Conservation (phyloP, 371 early-diverging fungal genomes). For the Actinomortierella wolfii region DNA sequence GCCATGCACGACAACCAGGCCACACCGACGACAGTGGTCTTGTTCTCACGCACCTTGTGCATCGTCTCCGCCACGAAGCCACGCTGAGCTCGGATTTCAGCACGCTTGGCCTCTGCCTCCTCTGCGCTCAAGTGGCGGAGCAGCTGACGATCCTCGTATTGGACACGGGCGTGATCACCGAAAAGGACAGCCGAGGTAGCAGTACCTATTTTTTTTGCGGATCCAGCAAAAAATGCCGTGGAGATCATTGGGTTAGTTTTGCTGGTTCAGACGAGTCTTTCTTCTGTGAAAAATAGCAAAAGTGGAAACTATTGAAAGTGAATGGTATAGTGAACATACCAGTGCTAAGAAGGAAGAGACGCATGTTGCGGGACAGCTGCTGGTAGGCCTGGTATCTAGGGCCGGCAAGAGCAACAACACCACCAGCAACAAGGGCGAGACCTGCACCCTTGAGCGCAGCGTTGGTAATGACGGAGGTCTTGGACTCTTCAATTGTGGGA, state of each 20-base stretch:
- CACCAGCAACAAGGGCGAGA: slow-evolving; percentile 41
- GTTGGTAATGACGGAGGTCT: slow-evolving; percentile 17
- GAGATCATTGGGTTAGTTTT: too few relatives aligned
- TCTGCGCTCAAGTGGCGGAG: slow-evolving; percentile 42
- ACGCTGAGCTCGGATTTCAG: slow-evolving; percentile 43
- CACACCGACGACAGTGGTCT: slow-evolving; percentile 60
- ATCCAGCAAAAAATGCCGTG: too few relatives aligned
- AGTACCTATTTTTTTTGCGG: slow-evolving; percentile 18
- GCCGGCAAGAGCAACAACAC: slow-evolving; percentile 32
- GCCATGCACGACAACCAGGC: slow-evolving; percentile 75
- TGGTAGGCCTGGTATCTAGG: slow-evolving; percentile 32
- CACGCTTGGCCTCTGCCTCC: slow-evolving; percentile 38
- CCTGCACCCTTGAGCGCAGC: slow-evolving; percentile 46
- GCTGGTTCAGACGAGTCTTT: too few relatives aligned
- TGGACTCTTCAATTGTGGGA: slow-evolving; percentile 7
- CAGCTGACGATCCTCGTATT: slow-evolving; percentile 43
- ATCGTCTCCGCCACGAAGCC: slow-evolving; percentile 32
- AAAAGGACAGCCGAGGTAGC: slow-evolving; percentile 39
- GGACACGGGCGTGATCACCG: slow-evolving; percentile 45
- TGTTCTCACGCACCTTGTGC: slow-evolving; percentile 49
- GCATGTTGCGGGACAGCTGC: slow-evolving; percentile 33
- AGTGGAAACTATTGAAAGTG: too few relatives aligned
- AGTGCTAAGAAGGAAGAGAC: slow-evolving; percentile 39
- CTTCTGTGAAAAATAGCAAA: too few relatives aligned
- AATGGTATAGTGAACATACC: too few relatives aligned